Base-by-base conservation (phyloP, 352 stramenopile genomes). In the Phytophthora uliginosa region DNA sequence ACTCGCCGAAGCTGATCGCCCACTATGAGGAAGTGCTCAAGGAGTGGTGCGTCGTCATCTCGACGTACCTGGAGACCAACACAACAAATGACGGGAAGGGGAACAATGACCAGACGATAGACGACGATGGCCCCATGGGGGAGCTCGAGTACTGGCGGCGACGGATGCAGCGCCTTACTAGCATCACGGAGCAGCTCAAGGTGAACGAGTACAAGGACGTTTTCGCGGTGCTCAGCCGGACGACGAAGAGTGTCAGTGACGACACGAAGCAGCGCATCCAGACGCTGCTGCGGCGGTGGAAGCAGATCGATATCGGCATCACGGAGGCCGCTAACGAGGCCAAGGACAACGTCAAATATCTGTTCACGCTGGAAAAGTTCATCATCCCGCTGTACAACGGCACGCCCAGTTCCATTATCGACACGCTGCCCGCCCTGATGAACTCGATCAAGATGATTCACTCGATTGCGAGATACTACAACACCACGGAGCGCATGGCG, bases 391-490 rank as follows among this genome's bases (percentile, higher is more conserved):
- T 97, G 17, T 97, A 97, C 62, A 98, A 90, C 20, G 97, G 97
- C 58, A 98, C 96, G 34, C 95, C 97, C 5, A 97, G 95, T 63
- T 97, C 95, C n/a, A 99, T 99, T 65, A 98, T 99, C 63, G 98
- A 99, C 83, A 99, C 97, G 54, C 83, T 99, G 17, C 98, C 98
- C 7, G 97, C 97, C 33, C 87, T 99, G 4, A 98, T 99, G 84
- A 99, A 99, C 83, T 99, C 95, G 33, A 99, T 99, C 85, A 99
- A 99, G 85, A 99, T 99, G 98, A 99, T 99, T 68, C 97, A 99
- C 74, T 99, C 96, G 12, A 99, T 99, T 68, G 96, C 97, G 63
- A 85, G 98, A 52, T 99, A 99, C 70, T 99, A 99, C 87, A 99
- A 99, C 77, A 99, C 97, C n/a, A 98, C 91, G 7, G 97, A 99